A percentile compares a stretch with the other conserved stretches of the same genome.
phyloP scores from a whole-genome alignment of 257 asterid species.

The Gardenia jasminoides region DNA sequence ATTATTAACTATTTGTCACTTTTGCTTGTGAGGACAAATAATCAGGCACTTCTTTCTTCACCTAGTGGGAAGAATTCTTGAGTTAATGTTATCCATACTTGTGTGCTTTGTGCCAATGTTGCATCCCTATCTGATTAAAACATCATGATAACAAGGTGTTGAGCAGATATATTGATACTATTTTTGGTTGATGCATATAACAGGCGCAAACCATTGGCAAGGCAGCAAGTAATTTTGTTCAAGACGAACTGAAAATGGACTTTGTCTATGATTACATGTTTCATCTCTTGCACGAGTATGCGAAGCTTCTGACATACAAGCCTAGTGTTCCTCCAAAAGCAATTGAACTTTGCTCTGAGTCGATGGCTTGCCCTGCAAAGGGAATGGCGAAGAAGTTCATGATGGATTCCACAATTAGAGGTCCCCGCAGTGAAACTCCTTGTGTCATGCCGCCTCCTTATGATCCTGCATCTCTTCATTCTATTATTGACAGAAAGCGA shows the following conservation, averaged over 20 bases:
- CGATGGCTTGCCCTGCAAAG: neutral
- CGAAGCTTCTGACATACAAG: slow-evolving; percentile 11
- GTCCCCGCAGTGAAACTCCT: neutral
- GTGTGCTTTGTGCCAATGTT: neutral
- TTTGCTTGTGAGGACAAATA: neutral
- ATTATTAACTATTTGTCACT: neutral
- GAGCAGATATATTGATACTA: neutral
- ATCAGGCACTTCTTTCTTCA: neutral
- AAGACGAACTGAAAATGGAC: slow-evolving; percentile 22
- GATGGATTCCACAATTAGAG: slow-evolving; percentile 8
- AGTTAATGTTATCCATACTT: neutral
- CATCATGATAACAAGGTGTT: neutral
- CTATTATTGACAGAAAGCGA: neutral
- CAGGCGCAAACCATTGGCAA: slow-evolving; percentile 71
- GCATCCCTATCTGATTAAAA: neutral
- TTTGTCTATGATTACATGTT: slow-evolving; percentile 63
- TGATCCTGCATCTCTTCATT: slow-evolving; percentile 9
- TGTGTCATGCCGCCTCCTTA: slow-evolving; percentile 16
- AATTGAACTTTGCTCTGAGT: slow-evolving; percentile 12
- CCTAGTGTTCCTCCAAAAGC: slow-evolving; percentile 14
- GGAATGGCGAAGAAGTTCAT: slow-evolving; percentile 7
- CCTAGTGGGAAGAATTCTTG: neutral
- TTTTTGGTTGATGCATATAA: neutral
- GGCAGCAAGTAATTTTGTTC: slow-evolving; percentile 52
- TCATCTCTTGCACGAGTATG: neutral